These are phyloP conservation scores for Cercophora newfieldiana DNA, from an alignment of 495 filamentous ascomycete genomes.

Conservation along the genomic window DNA sequence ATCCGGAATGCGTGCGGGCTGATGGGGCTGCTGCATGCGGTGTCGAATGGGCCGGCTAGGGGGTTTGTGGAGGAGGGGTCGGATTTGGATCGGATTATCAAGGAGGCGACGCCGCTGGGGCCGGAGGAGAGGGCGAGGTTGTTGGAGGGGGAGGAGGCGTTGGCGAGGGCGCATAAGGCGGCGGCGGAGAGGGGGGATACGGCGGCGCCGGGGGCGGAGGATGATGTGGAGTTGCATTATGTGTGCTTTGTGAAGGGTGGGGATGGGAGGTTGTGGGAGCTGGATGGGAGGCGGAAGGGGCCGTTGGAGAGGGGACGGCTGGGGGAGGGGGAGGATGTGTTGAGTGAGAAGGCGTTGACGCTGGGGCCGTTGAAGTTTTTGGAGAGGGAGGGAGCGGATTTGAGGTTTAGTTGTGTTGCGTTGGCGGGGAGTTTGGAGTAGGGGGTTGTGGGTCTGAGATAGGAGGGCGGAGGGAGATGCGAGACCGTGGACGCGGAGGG, in stretches of 20 bases:
- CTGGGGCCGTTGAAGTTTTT: constrained; percentile 63
- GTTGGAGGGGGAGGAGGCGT: constrained; percentile 67
- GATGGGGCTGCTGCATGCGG: constrained; percentile 75
- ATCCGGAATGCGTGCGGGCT: constrained; percentile 82
- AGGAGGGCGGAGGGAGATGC: not conserved
- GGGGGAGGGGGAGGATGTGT: constrained; percentile 60
- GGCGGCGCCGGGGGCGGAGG: constrained; percentile 63
- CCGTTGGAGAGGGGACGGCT: constrained; percentile 61
- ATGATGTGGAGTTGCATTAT: constrained; percentile 76
- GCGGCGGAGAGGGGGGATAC: constrained; percentile 75
- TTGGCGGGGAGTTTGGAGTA: constrained; percentile 66
- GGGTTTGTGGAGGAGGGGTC: constrained; percentile 45
- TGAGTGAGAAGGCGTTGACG: constrained; percentile 65
- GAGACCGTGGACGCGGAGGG: not conserved
- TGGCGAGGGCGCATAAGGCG: constrained; percentile 71
- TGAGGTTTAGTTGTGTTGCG: constrained; percentile 72
- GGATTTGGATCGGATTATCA: constrained; percentile 44
- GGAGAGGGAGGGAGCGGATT: constrained; percentile 64
- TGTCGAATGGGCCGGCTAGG: constrained; percentile 55
- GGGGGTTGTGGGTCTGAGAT: not conserved
- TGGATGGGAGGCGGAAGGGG: constrained; percentile 77
- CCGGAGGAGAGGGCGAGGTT: constrained; percentile 64
- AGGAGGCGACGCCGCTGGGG: constrained; percentile 49
- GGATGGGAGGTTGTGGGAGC: constrained; percentile 74
- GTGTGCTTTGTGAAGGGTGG: constrained; percentile 78